phyloP scores from a whole-genome alignment of 2,329 filamentous ascomycete species.

The Aspergillus neoniger region DNA sequence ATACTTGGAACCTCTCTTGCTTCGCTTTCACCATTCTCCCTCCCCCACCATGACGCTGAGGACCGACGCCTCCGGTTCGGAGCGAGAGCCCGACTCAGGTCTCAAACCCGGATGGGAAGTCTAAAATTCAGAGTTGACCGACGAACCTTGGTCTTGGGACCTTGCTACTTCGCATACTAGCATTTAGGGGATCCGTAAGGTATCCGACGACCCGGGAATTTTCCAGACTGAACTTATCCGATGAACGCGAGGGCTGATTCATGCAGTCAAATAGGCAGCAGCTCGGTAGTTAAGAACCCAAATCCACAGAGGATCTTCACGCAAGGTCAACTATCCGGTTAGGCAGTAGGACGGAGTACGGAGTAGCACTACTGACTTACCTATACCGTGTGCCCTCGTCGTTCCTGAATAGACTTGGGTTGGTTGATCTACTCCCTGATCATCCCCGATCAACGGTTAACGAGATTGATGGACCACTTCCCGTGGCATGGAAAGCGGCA shows the following conservation, averaged over 20 bases:
- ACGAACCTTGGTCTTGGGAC: background rate
- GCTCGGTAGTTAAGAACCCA: background rate
- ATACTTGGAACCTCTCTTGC: background rate
- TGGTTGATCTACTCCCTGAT: slow-evolving; percentile 1
- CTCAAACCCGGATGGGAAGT: background rate
- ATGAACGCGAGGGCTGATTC: background rate
- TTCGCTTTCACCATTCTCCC: background rate
- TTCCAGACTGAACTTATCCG: background rate
- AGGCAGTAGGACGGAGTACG: background rate
- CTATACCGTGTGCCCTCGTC: background rate
- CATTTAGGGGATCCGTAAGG: background rate
- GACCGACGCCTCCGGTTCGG: background rate
- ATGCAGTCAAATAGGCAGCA: slow-evolving; percentile 5
- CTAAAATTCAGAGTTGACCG: background rate
- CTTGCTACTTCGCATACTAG: background rate
- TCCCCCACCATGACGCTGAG: background rate
- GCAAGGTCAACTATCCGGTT: background rate
- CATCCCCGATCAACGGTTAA: background rate
- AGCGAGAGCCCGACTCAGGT: background rate
- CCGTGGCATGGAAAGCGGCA: background rate
- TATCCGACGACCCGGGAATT: background rate
- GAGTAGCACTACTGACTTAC: too few relatives aligned
- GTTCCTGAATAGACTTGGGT: background rate
- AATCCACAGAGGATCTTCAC: slow-evolving; percentile 1
- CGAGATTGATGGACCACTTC: background rate